Evolutionary conservation across 345 rosid species (phyloP).

Genomic region (Euphorbia lathyris): DNA sequence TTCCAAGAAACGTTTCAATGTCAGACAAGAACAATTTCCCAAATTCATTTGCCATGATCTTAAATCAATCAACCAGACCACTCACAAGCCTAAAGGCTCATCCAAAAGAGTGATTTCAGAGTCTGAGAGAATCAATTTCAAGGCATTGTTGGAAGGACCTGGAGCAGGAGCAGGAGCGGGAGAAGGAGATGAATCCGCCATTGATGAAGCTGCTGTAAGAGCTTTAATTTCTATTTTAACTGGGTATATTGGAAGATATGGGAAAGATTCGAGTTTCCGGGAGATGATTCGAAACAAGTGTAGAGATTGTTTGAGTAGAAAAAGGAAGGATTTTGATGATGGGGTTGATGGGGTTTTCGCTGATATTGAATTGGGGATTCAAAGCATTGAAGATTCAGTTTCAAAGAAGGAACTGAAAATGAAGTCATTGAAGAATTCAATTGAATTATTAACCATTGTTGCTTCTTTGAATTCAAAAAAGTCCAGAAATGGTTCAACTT

Average conservation of each 20-base stretch:
- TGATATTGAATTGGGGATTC: conserved; percentile 39
- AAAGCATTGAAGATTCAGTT: conserved; percentile 27
- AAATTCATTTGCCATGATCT: conserved; percentile 41
- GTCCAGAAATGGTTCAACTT: conserved; percentile 32
- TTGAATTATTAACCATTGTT: conserved; percentile 38
- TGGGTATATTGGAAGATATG: conserved; percentile 49
- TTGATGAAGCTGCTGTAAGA: conserved; percentile 43
- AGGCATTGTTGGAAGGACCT: no score
- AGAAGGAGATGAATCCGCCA: conserved; percentile 37
- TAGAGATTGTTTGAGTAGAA: conserved; percentile 33
- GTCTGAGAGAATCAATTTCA: conserved; percentile 20
- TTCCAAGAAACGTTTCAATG: conserved; percentile 14
- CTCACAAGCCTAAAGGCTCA: conserved; percentile 24
- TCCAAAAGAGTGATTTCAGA: conserved; percentile 26
- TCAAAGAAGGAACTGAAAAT: conserved; percentile 23
- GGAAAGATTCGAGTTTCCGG: conserved; percentile 42
- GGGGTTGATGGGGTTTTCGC: conserved; percentile 29
- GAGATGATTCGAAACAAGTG: conserved; percentile 38
- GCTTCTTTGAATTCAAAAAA: conserved; percentile 43
- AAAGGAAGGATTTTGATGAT: conserved; percentile 24
- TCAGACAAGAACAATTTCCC: conserved; percentile 16
- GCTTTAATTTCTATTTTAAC: conserved; percentile 53
- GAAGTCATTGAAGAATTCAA: conserved; percentile 33
- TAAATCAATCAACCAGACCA: conserved; percentile 17
- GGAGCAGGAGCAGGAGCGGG: no score